A percentile compares a stretch with the other conserved stretches of the same genome.
Conservation (phyloP, 2,329 filamentous ascomycete genomes). For the Fusarium sp. region DNA sequence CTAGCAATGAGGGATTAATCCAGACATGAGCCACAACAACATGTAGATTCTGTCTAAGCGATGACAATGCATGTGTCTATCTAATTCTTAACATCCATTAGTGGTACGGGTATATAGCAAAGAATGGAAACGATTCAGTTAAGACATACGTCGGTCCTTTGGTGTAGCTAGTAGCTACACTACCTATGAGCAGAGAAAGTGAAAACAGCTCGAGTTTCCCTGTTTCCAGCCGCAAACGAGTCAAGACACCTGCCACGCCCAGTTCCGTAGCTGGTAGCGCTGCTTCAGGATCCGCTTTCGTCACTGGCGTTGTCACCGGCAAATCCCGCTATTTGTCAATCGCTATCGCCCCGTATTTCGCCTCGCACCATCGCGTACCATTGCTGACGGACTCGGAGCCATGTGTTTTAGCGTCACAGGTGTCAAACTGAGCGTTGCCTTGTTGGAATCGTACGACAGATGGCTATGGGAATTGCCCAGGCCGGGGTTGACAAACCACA, state of each 20-base stretch:
- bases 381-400: slow-evolving; percentile 9
- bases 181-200: neutral
- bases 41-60: no score
- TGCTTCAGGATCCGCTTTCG: slow-evolving; percentile 57
- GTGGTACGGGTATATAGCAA: no score
- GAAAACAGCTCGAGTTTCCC: neutral
- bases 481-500: slow-evolving; percentile 63
- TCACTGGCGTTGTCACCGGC: slow-evolving; percentile 64
- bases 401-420: slow-evolving; percentile 1
- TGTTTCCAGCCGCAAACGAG: neutral
- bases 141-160: no score
- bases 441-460: slow-evolving; percentile 63
- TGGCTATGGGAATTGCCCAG: slow-evolving; percentile 61
- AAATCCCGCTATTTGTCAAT: slow-evolving; percentile 34
- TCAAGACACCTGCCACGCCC: neutral
- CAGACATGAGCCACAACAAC: no score
- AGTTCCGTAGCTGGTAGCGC: neutral
- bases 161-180: no score
- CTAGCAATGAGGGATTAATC: neutral
- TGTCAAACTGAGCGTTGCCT: slow-evolving; percentile 16
- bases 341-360: slow-evolving; percentile 11
- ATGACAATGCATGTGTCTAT: no score
- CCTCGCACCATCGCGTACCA: neutral
- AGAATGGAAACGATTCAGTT: no score
- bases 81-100: no score